Conservation (phyloP, 78 protist genomes). For the Guillardia theta region DNA sequence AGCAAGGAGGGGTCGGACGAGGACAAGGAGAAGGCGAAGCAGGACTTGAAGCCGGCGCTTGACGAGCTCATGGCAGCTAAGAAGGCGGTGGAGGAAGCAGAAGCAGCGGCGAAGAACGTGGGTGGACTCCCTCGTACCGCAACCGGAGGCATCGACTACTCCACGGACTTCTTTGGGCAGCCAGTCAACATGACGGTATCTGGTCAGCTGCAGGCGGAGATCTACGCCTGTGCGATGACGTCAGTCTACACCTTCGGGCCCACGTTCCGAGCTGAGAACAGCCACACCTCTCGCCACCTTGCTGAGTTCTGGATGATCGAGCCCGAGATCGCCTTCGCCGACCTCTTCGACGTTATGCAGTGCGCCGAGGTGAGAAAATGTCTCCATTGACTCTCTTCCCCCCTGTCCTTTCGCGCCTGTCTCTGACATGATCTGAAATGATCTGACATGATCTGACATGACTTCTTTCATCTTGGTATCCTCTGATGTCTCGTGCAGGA, state of each 20-base stretch:
- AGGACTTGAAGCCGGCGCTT: neutral
- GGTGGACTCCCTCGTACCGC: neutral
- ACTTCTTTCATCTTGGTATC: too few relatives aligned
- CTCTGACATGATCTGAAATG: too few relatives aligned
- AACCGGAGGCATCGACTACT: neutral
- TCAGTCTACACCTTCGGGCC: slow-evolving; percentile 90
- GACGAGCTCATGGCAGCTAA: neutral
- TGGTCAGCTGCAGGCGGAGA: slow-evolving; percentile 45
- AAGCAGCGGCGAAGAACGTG: neutral
- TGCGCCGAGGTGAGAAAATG: too few relatives aligned
- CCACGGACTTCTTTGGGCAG: slow-evolving; percentile 20
- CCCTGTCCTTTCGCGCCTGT: too few relatives aligned
- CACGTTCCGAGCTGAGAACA: slow-evolving; percentile 59
- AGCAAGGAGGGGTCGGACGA: neutral
- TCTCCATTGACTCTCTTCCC: too few relatives aligned
- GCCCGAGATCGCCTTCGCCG: slow-evolving; percentile 84
- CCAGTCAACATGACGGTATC: neutral
- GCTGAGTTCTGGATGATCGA: slow-evolving; percentile 81
- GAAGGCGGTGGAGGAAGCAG: slow-evolving; percentile 34
- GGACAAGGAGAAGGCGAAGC: neutral
- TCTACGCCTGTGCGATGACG: slow-evolving; percentile 57
- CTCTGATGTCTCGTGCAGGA: too few relatives aligned
- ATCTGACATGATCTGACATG: too few relatives aligned
- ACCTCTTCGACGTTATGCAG: slow-evolving; percentile 28
- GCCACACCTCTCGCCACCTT: slow-evolving; percentile 78